Conservation (phyloP, 108 stramenopile species). For the Nitzschia sp. region DNA sequence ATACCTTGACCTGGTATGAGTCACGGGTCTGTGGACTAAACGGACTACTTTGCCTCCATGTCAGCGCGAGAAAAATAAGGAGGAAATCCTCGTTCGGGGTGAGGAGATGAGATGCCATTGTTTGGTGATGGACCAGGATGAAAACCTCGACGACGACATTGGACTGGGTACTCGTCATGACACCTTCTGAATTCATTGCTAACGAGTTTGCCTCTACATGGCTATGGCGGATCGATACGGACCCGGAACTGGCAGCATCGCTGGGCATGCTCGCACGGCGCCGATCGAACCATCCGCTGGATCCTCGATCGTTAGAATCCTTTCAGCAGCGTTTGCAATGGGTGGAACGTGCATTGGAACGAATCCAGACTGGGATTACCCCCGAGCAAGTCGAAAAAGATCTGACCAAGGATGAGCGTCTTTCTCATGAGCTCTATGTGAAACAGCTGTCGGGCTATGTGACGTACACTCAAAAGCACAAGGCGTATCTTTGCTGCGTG, state of each 20-base stretch:
- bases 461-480: conserved; percentile 36
- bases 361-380: conserved; percentile 27
- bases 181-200: conserved; percentile 24
- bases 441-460: conserved; percentile 50
- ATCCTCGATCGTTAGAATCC: conserved; percentile 46
- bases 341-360: conserved; percentile 37
- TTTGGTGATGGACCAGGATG: neutral
- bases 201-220: conserved; percentile 40
- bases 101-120: no score
- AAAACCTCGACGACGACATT: neutral
- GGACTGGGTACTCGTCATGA: conserved; percentile 6
- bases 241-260: conserved; percentile 56
- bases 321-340: conserved; percentile 45
- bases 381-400: conserved; percentile 16
- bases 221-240: conserved; percentile 50
- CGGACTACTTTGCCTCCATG: no score
- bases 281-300: conserved; percentile 52
- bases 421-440: conserved; percentile 44
- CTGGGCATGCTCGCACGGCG: conserved; percentile 48
- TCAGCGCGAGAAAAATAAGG: no score
- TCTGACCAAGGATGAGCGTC: conserved; percentile 21
- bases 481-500: conserved; percentile 52
- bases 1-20: no score
- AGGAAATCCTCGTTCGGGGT: no score
- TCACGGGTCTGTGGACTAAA: no score